Evolutionary conservation across 1,139 yeast genomes (phyloP).

Genomic region (Yamadazyma triangularis): DNA sequence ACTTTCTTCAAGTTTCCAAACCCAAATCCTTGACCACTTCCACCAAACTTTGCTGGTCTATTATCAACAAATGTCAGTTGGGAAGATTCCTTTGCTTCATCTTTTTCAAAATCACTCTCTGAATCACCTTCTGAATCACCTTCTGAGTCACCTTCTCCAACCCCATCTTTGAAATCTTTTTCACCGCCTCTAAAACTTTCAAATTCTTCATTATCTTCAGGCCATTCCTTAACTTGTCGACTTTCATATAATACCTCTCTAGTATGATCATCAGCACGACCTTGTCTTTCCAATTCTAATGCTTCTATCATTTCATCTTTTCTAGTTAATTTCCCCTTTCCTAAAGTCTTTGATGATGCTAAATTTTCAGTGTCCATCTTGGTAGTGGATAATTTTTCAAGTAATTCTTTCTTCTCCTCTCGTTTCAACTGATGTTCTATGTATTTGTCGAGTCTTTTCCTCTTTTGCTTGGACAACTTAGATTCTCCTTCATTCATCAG

Average conservation of each 20-base stretch:
- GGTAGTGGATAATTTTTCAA: constrained; percentile 68
- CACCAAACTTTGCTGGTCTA: constrained; percentile 62
- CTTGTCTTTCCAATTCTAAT: constrained; percentile 65
- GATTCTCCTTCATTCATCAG: constrained; percentile 54
- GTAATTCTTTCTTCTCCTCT: constrained; percentile 77
- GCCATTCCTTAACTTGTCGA: constrained; percentile 63
- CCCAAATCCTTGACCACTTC: constrained; percentile 63
- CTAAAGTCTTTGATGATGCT: constrained; percentile 71
- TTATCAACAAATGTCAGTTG: constrained; percentile 53
- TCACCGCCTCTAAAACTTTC: constrained; percentile 7
- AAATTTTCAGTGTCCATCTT: constrained; percentile 67
- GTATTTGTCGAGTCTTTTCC: constrained; percentile 72
- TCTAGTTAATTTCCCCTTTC: constrained; percentile 71
- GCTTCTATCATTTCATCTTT: constrained; percentile 75
- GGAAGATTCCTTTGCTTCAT: constrained; percentile 6
- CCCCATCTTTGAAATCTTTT: constrained; percentile 13
- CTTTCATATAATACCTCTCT: constrained; percentile 66
- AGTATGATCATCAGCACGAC: constrained; percentile 64
- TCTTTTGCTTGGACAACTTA: constrained; percentile 68
- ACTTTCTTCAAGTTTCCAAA: constrained; percentile 54
- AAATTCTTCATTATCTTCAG: constrained; percentile 29
- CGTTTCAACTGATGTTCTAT: constrained; percentile 85
- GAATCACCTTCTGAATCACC: not conserved
- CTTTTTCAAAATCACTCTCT: constrained; percentile 10
- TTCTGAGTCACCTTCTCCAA: constrained; percentile 12